A percentile compares a stretch with the other conserved stretches of the same genome.
These are phyloP conservation scores for Cercospora zeina DNA, from an alignment of 2,329 filamentous ascomycete species.

Conservation along the genomic window DNA sequence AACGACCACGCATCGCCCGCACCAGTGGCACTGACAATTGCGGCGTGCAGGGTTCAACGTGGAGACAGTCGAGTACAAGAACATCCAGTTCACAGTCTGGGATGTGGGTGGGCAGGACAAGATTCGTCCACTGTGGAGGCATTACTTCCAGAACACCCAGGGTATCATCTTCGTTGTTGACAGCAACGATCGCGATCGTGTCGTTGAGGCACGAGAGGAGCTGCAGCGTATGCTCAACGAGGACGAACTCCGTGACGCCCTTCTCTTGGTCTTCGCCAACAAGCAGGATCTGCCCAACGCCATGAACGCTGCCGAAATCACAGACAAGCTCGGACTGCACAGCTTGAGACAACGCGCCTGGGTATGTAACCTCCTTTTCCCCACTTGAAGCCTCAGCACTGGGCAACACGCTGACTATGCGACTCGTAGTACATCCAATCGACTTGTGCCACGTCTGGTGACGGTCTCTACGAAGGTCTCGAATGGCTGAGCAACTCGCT, in stretches of 20 bases:
- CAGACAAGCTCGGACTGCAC: constrained; percentile 99
- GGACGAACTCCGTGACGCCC: constrained; percentile 93
- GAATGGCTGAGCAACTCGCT: constrained; percentile 60
- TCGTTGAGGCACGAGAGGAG: constrained; percentile 90
- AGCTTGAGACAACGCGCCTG: constrained; percentile 97
- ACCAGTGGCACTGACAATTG: constrained; percentile 18
- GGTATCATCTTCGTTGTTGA: constrained; percentile 98
- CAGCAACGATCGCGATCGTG: constrained; percentile 84
- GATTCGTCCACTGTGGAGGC: constrained; percentile 94
- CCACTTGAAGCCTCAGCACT: neutral
- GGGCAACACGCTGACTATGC: constrained; percentile 8
- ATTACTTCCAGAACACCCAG: constrained; percentile 95
- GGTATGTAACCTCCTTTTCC: constrained; percentile 62
- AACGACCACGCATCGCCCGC: constrained; percentile 4
- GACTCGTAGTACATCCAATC: constrained; percentile 88
- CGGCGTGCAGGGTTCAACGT: constrained; percentile 76
- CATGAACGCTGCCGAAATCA: constrained; percentile 99
- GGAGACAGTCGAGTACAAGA: constrained; percentile 98
- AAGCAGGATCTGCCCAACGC: constrained; percentile 97
- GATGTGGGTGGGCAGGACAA: constrained; percentile 99
- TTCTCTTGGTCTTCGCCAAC: constrained; percentile 95
- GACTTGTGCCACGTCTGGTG: constrained; percentile 96
- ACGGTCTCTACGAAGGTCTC: constrained; percentile 99
- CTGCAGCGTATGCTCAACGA: constrained; percentile 97
- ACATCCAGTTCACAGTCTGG: constrained; percentile 99